Evolutionary conservation across 1,139 yeast genomes (phyloP).

Genomic region (Nematodospora anomalae): DNA sequence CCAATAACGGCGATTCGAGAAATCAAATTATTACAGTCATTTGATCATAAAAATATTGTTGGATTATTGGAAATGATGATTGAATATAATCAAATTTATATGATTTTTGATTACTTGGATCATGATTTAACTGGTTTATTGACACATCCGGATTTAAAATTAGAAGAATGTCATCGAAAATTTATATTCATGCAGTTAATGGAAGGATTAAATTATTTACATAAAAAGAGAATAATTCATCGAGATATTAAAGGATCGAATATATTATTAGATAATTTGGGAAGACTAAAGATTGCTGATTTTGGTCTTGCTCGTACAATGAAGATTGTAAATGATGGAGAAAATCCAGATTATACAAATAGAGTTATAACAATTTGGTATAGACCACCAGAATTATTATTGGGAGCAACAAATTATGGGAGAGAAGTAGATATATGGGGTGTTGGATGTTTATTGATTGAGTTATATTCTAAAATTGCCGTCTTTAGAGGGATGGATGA

Average conservation of each 20-base stretch:
- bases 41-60: constrained; percentile 79
- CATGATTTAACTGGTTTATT: constrained; percentile 90
- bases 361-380: constrained; percentile 96
- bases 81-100: constrained; percentile 72
- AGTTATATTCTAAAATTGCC: constrained; percentile 72
- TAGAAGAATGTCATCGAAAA: constrained; percentile 71
- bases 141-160: constrained; percentile 67
- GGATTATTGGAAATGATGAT: constrained; percentile 89
- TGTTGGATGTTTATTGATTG: constrained; percentile 86
- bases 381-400: constrained; percentile 88
- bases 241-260: constrained; percentile 95
- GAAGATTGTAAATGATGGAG: constrained; percentile 53
- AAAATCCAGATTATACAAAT: constrained; percentile 79
- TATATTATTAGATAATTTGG: constrained; percentile 69
- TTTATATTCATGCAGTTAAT: constrained; percentile 73
- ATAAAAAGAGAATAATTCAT: constrained; percentile 76
- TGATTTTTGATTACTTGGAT: constrained; percentile 92
- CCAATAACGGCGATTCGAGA: constrained; percentile 96
- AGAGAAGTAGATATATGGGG: constrained; percentile 97
- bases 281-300: constrained; percentile 83
- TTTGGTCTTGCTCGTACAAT: constrained; percentile 89
- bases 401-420: constrained; percentile 90
- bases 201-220: constrained; percentile 80
- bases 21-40: constrained; percentile 81
- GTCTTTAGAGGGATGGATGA: constrained; percentile 89